Conservation (phyloP, 257 asterid genomes). For the Dorcoceras hygrometricum region DNA sequence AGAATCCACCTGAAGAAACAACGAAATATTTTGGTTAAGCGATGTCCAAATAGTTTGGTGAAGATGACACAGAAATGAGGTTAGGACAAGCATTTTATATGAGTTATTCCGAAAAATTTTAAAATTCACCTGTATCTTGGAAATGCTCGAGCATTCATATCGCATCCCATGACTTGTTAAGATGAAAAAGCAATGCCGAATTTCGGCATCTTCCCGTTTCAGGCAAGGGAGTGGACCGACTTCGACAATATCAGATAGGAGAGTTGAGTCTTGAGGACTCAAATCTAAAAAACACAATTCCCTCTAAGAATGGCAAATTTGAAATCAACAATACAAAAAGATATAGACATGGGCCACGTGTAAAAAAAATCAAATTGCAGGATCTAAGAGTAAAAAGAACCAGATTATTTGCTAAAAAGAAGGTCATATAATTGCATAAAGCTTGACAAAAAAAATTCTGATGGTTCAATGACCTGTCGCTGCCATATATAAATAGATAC, state of each 20-base stretch:
- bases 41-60: too few relatives aligned
- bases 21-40: constrained; percentile 4
- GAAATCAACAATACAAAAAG: neutral
- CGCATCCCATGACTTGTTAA: constrained; percentile 83
- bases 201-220: constrained; percentile 59
- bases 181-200: constrained; percentile 68
- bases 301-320: neutral
- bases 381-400: neutral
- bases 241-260: constrained; percentile 73
- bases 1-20: constrained; percentile 57
- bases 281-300: constrained; percentile 49
- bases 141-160: constrained; percentile 82
- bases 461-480: constrained; percentile 56
- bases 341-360: neutral
- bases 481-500: constrained; percentile 57
- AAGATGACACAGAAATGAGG: neutral
- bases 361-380: neutral
- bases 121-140: constrained; percentile 68
- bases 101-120: neutral
- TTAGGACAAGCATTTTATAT: neutral
- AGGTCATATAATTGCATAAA: too few relatives aligned
- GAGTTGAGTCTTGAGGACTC: constrained; percentile 93
- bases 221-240: constrained; percentile 68
- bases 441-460: neutral
- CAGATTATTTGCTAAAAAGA: neutral